Evolutionary conservation across 2,329 filamentous ascomycete genomes (phyloP).

Genomic region (Colletotrichum phormii): DNA sequence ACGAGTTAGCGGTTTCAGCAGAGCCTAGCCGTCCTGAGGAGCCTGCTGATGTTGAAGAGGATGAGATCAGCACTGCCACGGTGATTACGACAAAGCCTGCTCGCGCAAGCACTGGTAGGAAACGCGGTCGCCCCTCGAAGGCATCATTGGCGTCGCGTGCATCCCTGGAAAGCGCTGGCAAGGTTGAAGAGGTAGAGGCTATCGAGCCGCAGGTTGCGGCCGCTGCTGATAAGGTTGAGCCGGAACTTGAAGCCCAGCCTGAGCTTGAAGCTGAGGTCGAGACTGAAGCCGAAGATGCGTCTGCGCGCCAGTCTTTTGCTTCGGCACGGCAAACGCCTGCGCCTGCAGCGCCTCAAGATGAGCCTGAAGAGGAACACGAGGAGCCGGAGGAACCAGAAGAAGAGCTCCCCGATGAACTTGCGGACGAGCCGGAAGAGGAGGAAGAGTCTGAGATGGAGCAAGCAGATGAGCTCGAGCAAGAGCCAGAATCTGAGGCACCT

Average conservation of each 20-base stretch:
- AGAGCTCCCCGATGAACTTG: background rate
- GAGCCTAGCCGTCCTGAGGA: slow-evolving; percentile 29
- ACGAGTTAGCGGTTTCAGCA: slow-evolving; percentile 39
- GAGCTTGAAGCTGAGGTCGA: slow-evolving; percentile 3
- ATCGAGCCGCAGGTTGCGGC: background rate
- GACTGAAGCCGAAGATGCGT: slow-evolving; percentile 33
- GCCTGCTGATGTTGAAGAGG: slow-evolving; percentile 42
- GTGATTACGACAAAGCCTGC: slow-evolving; percentile 49
- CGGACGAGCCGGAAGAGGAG: background rate
- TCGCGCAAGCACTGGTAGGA: slow-evolving; percentile 39
- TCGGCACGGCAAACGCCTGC: slow-evolving; percentile 36
- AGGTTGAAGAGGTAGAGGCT: slow-evolving; percentile 16
- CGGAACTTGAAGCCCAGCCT: background rate
- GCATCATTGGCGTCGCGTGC: slow-evolving; percentile 44
- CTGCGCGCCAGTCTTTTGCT: slow-evolving; percentile 23
- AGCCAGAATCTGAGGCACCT: slow-evolving; percentile 30
- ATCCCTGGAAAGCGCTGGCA: slow-evolving; percentile 28
- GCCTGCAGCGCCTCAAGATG: background rate
- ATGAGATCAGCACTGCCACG: slow-evolving; percentile 57
- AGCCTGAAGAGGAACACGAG: slow-evolving; percentile 2
- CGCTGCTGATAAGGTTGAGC: background rate
- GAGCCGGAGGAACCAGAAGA: background rate
- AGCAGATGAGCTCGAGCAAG: slow-evolving; percentile 7
- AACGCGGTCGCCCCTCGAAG: slow-evolving; percentile 48
- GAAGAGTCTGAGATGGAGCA: slow-evolving; percentile 1